Base-by-base conservation (phyloP, 352 stramenopile species). In the Globisporangium ultimum region DNA sequence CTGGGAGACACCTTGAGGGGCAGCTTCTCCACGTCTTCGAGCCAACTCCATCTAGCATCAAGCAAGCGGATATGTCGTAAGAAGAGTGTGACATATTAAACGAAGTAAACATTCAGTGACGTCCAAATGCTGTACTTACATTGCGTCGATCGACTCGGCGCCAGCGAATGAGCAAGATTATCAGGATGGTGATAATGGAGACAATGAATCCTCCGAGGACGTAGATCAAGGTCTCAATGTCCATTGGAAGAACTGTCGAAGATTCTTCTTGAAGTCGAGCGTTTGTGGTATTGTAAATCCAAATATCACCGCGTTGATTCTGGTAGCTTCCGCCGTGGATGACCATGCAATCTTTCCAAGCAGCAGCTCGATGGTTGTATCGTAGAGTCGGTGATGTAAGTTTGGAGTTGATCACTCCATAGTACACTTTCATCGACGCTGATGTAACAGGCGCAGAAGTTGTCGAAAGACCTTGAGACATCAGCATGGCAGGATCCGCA, bases 271-370 rank as follows among this genome's bases (percentile, higher is more conserved):
- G 55, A 21, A 80, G 40, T 3, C 59, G 55, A 13, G 76, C 71
- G 12, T 45, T 66, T 14, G 78, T 84, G 13, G 75, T 80, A 65
- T 91, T 91, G 68, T 75, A 89, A 34, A 70, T 58, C 80, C 82
- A 91, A 20, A 91, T 45, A n/a, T 91, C 82, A 14, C 78, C 72
- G 10, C 75, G 74, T 41, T 88, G 78, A 9, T 60, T 75, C 64
- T 89, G 78, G 49, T 89, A 91, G 72, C 78, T 90, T 40, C 82
- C 82, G 20, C 82, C 82, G 38, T 88, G 70, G 56, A 91, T 66
- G 1, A 91, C 61, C 76, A 91, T 87, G 48, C 72, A 68, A 53
- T 66, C 66, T 0, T 62, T 58, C 82, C 82, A 91, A 18, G 78
- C 60, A 0, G 66, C 64, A 1, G 80, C 80, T 0, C 71, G 66